These are phyloP conservation scores for Hemerocallis citrina DNA, from an alignment of 106 monocot genomes.

Conservation along the genomic window DNA sequence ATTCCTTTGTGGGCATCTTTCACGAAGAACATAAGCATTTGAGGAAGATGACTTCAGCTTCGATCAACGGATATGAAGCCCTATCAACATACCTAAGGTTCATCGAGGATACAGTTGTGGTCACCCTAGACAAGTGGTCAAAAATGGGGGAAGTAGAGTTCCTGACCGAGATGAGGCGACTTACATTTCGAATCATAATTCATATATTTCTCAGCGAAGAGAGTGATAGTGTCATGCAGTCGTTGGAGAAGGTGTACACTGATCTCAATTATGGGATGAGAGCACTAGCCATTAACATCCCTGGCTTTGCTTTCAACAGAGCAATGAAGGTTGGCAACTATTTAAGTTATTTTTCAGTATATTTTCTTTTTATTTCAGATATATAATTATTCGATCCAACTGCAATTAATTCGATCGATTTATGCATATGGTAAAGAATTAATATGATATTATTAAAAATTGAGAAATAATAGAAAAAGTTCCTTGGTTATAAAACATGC, in stretches of 20 bases:
- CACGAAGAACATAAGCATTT: conserved; percentile 72
- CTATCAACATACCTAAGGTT: conserved; percentile 69
- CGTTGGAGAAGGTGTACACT: conserved; percentile 64
- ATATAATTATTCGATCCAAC: too few species aligned
- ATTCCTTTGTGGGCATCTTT: conserved; percentile 65
- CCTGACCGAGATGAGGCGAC: conserved; percentile 69
- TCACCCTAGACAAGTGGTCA: conserved; percentile 56
- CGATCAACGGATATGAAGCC: conserved; percentile 75
- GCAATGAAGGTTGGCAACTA: conserved; percentile 73
- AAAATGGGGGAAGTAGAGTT: conserved; percentile 62
- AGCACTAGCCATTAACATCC: conserved; percentile 91
- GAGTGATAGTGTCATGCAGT: conserved; percentile 20
- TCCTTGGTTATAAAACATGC: too few species aligned
- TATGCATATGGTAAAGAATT: too few species aligned
- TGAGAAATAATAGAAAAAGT: too few species aligned
- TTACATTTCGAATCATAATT: conserved; percentile 88
- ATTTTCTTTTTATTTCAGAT: too few species aligned
- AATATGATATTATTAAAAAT: too few species aligned
- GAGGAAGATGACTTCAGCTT: conserved; percentile 50
- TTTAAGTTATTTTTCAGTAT: too few species aligned
- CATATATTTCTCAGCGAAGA: conserved; percentile 73
- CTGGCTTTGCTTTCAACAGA: conserved; percentile 77
- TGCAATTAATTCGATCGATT: too few species aligned
- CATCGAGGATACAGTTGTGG: conserved; percentile 48
- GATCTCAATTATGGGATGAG: conserved; percentile 82